Conservation (phyloP, 140 eudicot species). For the Stevia rebaudiana region DNA sequence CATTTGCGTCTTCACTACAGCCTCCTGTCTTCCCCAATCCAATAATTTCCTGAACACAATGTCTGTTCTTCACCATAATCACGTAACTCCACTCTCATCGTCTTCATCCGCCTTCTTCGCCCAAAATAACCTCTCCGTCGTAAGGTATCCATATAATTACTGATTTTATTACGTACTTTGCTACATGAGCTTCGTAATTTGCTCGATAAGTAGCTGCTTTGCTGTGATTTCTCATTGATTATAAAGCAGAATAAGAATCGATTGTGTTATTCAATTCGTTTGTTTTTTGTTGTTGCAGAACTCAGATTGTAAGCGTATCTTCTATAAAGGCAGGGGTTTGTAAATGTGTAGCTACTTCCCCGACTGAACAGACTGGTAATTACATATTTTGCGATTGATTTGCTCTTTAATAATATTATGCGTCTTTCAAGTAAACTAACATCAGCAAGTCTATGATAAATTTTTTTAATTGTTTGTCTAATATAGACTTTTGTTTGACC, state of each 20-base stretch:
- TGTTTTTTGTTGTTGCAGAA: constrained; percentile 13
- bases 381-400: neutral
- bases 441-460: too few relatives aligned
- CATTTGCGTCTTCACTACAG: constrained; percentile 12
- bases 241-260: neutral
- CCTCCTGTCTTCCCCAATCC: constrained; percentile 11
- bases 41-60: constrained; percentile 4
- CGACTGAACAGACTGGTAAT: constrained; percentile 35
- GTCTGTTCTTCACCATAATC: constrained; percentile 28
- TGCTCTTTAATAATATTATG: neutral
- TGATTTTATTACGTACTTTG: neutral
- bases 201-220: neutral
- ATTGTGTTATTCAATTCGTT: neutral
- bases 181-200: neutral
- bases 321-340: constrained; percentile 22
- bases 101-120: constrained; percentile 37
- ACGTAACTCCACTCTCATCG: constrained; percentile 43
- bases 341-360: constrained; percentile 34
- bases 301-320: constrained; percentile 20
- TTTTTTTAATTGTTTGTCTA: too few relatives aligned
- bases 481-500: too few relatives aligned
- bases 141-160: constrained; percentile 27
- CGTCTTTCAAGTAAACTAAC: too few relatives aligned
- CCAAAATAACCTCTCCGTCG: constrained; percentile 26
- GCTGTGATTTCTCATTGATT: neutral